Evolutionary conservation across 495 filamentous ascomycete species (phyloP).

Genomic region (Extremus antarcticus): DNA sequence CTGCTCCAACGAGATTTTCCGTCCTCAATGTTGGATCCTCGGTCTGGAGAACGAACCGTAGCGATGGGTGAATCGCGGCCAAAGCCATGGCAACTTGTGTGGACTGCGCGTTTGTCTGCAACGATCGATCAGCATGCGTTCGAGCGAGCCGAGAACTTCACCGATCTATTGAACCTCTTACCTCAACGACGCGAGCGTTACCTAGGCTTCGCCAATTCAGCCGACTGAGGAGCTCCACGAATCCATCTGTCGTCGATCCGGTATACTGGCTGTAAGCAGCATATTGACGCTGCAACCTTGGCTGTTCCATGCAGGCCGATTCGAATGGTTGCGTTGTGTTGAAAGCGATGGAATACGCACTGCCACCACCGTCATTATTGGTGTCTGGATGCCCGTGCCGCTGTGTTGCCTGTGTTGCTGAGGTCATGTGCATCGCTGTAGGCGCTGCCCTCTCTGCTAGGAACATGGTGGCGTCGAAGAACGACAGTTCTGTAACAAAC

Average conservation of each 20-base stretch:
- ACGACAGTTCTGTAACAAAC: constrained; percentile 29
- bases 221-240: constrained; percentile 23
- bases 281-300: constrained; percentile 29
- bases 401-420: constrained; percentile 30
- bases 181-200: constrained; percentile 27
- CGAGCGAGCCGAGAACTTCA: not conserved
- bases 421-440: constrained; percentile 31
- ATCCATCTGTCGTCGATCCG: constrained; percentile 13
- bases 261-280: constrained; percentile 24
- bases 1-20: not conserved
- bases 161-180: constrained; percentile 12
- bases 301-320: constrained; percentile 16
- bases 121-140: not conserved
- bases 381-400: constrained; percentile 13
- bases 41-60: constrained; percentile 31
- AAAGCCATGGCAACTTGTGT: constrained; percentile 19
- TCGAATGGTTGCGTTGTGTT: constrained; percentile 21
- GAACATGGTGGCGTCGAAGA: constrained; percentile 33
- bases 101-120: constrained; percentile 23
- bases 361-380: constrained; percentile 18
- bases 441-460: constrained; percentile 27
- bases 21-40: constrained; percentile 1
- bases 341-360: constrained; percentile 19
- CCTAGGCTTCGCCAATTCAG: constrained; percentile 24
- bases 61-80: constrained; percentile 23